Conservation (phyloP, 2,329 filamentous ascomycete species). For the Pseudogymnoascus sp. region DNA sequence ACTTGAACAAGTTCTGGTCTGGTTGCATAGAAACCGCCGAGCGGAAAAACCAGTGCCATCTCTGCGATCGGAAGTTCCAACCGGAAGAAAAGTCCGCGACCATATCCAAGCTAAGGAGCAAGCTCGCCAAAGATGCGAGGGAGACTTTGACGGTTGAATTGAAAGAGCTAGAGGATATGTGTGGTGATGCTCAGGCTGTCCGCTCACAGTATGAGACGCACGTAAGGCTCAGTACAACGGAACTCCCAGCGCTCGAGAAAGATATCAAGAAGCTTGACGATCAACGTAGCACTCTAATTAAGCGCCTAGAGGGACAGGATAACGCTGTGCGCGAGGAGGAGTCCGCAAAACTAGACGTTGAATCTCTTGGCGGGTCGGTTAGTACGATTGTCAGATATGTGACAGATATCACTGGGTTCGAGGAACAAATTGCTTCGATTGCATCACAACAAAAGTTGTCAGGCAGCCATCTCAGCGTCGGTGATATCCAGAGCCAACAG, state of each 20-base stretch:
- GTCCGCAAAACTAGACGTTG: constrained; percentile 60
- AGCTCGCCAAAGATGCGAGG: constrained; percentile 53
- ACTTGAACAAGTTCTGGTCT: constrained; percentile 62
- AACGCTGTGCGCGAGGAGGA: constrained; percentile 55
- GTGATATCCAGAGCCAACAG: constrained; percentile 76
- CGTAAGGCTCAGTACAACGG: constrained; percentile 54
- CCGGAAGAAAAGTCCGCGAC: constrained; percentile 56
- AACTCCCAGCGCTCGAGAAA: constrained; percentile 60
- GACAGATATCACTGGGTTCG: constrained; percentile 62
- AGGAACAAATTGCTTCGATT: constrained; percentile 66
- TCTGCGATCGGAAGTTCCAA: constrained; percentile 65
- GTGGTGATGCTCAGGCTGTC: constrained; percentile 53
- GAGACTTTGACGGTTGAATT: constrained; percentile 53
- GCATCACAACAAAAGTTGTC: constrained; percentile 65
- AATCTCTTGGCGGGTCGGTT: constrained; percentile 68
- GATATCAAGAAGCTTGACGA: constrained; percentile 54
- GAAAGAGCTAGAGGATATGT: constrained; percentile 39
- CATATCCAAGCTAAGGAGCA: constrained; percentile 56
- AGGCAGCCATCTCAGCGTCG: constrained; percentile 55
- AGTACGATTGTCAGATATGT: constrained; percentile 64
- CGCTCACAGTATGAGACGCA: constrained; percentile 67
- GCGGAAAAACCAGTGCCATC: constrained; percentile 62
- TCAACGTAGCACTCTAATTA: constrained; percentile 52
- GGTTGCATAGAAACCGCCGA: constrained; percentile 59
- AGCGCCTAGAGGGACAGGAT: constrained; percentile 60